These are phyloP conservation scores for Lentinus brumalis DNA, from an alignment of 768 basidiomycete genomes.

Conservation along the genomic window DNA sequence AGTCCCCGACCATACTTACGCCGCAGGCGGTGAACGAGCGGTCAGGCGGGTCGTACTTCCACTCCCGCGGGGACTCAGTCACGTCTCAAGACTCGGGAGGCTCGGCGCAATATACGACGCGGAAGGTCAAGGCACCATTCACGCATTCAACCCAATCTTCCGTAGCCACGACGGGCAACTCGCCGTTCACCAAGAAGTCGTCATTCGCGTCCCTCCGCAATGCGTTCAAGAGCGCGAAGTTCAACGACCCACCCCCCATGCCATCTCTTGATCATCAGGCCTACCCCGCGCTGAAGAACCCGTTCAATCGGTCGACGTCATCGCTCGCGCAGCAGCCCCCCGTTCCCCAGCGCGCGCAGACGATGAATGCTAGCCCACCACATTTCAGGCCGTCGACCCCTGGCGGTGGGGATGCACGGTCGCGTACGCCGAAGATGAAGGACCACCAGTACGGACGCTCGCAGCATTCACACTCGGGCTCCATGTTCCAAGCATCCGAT, in stretches of 20 bases:
- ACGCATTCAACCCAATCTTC: slow-evolving; percentile 76
- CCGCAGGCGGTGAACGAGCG: slow-evolving; percentile 48
- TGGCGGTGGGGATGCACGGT: slow-evolving; percentile 47
- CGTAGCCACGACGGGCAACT: slow-evolving; percentile 46
- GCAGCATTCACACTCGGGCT: slow-evolving; percentile 77
- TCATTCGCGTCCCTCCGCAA: slow-evolving; percentile 88
- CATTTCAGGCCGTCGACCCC: slow-evolving; percentile 65
- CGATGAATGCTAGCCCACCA: slow-evolving; percentile 50
- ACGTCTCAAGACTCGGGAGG: slow-evolving; percentile 75
- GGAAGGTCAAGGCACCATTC: slow-evolving; percentile 54
- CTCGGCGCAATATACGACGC: slow-evolving; percentile 45
- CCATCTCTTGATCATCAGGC: slow-evolving; percentile 68
- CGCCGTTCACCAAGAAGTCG: slow-evolving; percentile 76
- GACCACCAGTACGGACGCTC: slow-evolving; percentile 69
- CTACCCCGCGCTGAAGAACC: slow-evolving; percentile 76
- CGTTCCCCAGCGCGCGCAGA: slow-evolving; percentile 35
- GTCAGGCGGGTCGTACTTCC: slow-evolving; percentile 66
- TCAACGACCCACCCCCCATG: slow-evolving; percentile 60
- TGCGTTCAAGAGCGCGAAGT: slow-evolving; percentile 76
- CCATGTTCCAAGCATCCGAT: slow-evolving; percentile 71
- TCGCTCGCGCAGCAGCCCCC: slow-evolving; percentile 59
- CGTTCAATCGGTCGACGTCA: slow-evolving; percentile 81
- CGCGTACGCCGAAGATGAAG: slow-evolving; percentile 48
- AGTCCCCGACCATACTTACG: slow-evolving; percentile 66
- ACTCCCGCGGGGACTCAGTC: slow-evolving; percentile 76